Evolutionary conservation across 2,329 filamentous ascomycete species (phyloP), one percentile per base, ranked within the genome.

Genomic region (Dothideomycetes sp.): DNA sequence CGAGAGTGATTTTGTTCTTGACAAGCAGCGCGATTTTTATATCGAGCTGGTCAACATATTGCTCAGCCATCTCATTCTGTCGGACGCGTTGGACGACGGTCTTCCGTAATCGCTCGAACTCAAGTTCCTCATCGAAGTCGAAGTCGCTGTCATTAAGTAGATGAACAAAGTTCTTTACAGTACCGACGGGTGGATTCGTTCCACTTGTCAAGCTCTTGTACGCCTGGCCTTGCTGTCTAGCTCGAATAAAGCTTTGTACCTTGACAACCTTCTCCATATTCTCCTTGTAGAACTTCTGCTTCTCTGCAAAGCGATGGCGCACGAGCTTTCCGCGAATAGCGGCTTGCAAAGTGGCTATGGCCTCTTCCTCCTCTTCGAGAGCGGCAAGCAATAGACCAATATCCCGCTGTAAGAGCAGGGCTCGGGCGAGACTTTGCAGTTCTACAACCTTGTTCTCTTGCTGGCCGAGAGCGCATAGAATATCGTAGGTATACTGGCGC

Each of bases 211-310:
- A 71, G 57, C 85, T 94, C 73, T 94, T 95, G 70, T 98, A 98
- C 2, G 91, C 91, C 62, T 98, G 86, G 37, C 91, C 91, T 60
- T 98, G 91, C 36, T 96, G 84, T 57, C 93, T 91, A 48, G 81
- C 91, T 45, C 91, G 79, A 38, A 96, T 81, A 49, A 96, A 94
- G 58, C 91, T 98, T 59, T 98, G 93, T 42, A 96, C 87, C 63
- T 98, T 98, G 69, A 98, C 81, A 18, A 98, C 91, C 62, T 93
- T 96, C 54, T 94, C 79, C 91, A 98, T 98, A 55, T 98, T 98
- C 62, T 94, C 81, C 50, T 83, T 81, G 68, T 88, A 98, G 64
- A 83, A 89, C 16, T 78, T 79, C 56, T 82, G 79, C 70, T 94
- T 94, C 59, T 93, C 85, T 38, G 75, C 77, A 52, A 94, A 96